phyloP scores from a whole-genome alignment of 2,329 filamentous ascomycete genomes.

The Whalleya microplaca region DNA sequence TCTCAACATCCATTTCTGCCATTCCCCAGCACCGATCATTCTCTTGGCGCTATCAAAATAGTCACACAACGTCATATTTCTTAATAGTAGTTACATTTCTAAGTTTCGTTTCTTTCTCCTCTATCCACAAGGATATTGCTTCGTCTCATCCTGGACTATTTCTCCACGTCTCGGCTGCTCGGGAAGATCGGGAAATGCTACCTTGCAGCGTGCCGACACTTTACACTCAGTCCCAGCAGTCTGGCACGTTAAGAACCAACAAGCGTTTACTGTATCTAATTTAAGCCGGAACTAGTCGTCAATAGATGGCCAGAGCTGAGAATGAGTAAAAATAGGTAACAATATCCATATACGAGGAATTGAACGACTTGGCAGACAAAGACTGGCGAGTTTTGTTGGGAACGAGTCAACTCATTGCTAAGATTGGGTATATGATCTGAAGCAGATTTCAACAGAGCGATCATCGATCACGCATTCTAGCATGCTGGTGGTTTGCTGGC shows the following conservation, averaged over 20 bases:
- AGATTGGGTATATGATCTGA: slow-evolving; percentile 9
- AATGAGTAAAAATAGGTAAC: slow-evolving; percentile 8
- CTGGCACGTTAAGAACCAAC: slow-evolving; percentile 3
- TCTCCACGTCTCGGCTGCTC: not conserved
- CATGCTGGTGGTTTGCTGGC: not conserved
- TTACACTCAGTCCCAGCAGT: slow-evolving; percentile 1
- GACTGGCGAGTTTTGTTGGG: slow-evolving; percentile 3
- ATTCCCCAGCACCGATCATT: not conserved
- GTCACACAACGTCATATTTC: not conserved
- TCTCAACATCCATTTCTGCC: not conserved
- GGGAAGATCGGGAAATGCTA: not conserved
- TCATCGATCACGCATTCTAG: slow-evolving; percentile 5
- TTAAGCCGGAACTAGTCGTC: not conserved
- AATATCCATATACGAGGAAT: slow-evolving; percentile 1
- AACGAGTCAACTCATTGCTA: slow-evolving; percentile 1
- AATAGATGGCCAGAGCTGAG: not conserved
- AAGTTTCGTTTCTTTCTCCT: slow-evolving; percentile 18
- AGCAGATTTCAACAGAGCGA: slow-evolving; percentile 9
- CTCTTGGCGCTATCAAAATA: not conserved
- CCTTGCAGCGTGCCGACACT: not conserved
- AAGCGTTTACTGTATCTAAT: slow-evolving; percentile 5
- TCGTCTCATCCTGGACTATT: slow-evolving; percentile 1
- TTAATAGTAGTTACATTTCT: slow-evolving; percentile 3
- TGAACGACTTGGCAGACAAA: slow-evolving; percentile 1
- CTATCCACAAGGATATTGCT: not conserved